These are phyloP conservation scores for Pythium periplocum DNA, from an alignment of 352 stramenopile genomes.

Conservation along the genomic window DNA sequence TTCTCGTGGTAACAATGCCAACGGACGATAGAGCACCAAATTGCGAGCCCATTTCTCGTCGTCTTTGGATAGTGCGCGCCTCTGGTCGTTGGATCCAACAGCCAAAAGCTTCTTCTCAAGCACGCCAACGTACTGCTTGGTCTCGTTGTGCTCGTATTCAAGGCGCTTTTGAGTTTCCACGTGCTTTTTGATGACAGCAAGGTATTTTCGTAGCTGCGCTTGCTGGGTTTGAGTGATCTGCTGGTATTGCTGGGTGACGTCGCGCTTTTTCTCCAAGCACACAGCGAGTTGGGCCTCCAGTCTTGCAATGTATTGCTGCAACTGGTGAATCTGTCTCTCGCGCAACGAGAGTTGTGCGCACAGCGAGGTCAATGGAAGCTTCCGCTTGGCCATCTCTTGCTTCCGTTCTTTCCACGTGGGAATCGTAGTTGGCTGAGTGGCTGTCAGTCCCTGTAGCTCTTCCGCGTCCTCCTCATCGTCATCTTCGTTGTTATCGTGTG, in stretches of 20 bases:
- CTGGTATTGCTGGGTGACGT: constrained; percentile 21
- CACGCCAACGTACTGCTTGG: constrained; percentile 8
- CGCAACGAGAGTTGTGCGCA: constrained; percentile 28
- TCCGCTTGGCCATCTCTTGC: constrained; percentile 8
- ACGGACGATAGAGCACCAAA: too few relatives aligned
- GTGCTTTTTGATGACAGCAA: constrained; percentile 3
- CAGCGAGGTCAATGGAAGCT: constrained; percentile 34
- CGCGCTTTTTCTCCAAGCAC: constrained; percentile 23
- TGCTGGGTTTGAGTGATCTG: constrained; percentile 25
- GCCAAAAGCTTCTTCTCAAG: constrained; percentile 14
- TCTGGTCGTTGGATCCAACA: not conserved
- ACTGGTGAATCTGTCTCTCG: constrained; percentile 24
- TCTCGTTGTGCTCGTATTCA: constrained; percentile 1
- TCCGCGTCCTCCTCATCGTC: constrained; percentile 3
- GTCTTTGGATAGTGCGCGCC: not conserved
- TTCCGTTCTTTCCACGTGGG: constrained; percentile 1
- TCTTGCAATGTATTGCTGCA: constrained; percentile 26
- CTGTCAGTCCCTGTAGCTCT: too few relatives aligned
- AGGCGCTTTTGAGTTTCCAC: not conserved
- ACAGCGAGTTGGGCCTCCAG: constrained; percentile 20
- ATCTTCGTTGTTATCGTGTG: constrained; percentile 8
- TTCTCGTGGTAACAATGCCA: too few relatives aligned
- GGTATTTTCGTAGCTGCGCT: constrained; percentile 34
- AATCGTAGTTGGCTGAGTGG: not conserved
- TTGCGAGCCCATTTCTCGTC: too few relatives aligned